phyloP scores from a whole-genome alignment of 164 flowering plant species.

The Saururus chinensis region DNA sequence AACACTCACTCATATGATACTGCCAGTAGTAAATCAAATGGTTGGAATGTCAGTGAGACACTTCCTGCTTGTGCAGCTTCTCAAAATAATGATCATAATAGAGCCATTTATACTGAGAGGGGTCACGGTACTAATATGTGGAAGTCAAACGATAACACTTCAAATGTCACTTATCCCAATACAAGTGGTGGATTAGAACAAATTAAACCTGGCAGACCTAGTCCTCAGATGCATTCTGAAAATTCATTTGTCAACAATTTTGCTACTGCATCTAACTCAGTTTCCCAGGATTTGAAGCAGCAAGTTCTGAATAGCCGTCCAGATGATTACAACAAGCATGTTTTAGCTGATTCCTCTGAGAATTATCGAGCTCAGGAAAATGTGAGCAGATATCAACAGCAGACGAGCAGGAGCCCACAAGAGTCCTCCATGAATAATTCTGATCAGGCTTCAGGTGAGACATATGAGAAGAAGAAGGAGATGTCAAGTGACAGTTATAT shows the following conservation, averaged over 20 bases:
- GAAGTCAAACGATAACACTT: constrained; percentile 15
- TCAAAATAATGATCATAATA: constrained; percentile 17
- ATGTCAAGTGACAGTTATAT: constrained; percentile 22
- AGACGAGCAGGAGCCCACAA: constrained; percentile 8
- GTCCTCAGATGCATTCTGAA: constrained; percentile 15
- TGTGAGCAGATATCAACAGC: constrained; percentile 16
- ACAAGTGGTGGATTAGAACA: constrained; percentile 20
- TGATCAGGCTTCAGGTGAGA: constrained; percentile 21
- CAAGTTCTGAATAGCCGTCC: constrained; percentile 15
- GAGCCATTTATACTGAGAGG: constrained; percentile 14
- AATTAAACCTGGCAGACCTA: constrained; percentile 10
- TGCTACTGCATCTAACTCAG: constrained; percentile 11
- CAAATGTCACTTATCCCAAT: constrained; percentile 11
- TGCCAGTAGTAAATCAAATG: constrained; percentile 14
- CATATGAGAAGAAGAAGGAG: constrained; percentile 23
- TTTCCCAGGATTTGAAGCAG: constrained; percentile 19
- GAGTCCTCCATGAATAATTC: constrained; percentile 16
- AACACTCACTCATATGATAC: constrained; percentile 13
- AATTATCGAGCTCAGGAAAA: constrained; percentile 18
- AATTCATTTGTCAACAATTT: constrained; percentile 14
- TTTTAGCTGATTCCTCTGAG: constrained; percentile 12
- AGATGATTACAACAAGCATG: constrained; percentile 20
- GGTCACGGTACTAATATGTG: constrained; percentile 17
- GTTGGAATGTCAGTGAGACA: constrained; percentile 18
- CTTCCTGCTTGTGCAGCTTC: constrained; percentile 12